Conservation (phyloP, 345 rosid species). For the Adansonia digitata region DNA sequence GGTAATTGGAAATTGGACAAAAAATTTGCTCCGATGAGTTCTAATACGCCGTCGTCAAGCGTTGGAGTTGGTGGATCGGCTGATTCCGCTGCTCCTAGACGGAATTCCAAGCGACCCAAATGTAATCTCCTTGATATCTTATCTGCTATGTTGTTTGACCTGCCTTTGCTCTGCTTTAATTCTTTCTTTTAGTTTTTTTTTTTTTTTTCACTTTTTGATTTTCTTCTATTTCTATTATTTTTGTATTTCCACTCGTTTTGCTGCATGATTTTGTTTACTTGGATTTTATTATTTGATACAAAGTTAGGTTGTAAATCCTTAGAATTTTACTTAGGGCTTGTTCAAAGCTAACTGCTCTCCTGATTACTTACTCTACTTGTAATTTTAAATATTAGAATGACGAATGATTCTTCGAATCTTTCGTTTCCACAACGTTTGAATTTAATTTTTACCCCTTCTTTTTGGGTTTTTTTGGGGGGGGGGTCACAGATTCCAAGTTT, state of each 20-base stretch:
- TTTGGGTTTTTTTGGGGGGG: too few species aligned
- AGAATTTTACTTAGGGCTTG: background rate
- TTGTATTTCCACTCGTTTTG: background rate
- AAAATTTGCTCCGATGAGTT: constrained; percentile 49
- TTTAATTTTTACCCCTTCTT: background rate
- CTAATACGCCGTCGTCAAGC: constrained; percentile 63
- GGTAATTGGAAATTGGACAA: too few species aligned
- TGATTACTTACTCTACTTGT: background rate
- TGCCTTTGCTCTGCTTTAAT: background rate
- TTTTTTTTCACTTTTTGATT: background rate
- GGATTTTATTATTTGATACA: background rate
- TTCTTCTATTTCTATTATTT: background rate
- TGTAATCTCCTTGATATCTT: constrained; percentile 49
- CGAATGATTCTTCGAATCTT: background rate
- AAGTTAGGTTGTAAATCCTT: background rate
- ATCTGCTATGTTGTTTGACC: background rate
- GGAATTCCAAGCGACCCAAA: constrained; percentile 91
- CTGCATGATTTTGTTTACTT: too few species aligned
- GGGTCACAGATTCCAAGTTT: constrained; percentile 77
- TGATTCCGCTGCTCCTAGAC: constrained; percentile 66
- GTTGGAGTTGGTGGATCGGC: constrained; percentile 64
- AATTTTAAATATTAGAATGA: background rate
- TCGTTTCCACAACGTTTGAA: background rate
- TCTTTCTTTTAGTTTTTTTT: background rate
- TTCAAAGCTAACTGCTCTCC: background rate